Conservation (phyloP, 176 grass and related monocot species). For the Phragmites australis region DNA sequence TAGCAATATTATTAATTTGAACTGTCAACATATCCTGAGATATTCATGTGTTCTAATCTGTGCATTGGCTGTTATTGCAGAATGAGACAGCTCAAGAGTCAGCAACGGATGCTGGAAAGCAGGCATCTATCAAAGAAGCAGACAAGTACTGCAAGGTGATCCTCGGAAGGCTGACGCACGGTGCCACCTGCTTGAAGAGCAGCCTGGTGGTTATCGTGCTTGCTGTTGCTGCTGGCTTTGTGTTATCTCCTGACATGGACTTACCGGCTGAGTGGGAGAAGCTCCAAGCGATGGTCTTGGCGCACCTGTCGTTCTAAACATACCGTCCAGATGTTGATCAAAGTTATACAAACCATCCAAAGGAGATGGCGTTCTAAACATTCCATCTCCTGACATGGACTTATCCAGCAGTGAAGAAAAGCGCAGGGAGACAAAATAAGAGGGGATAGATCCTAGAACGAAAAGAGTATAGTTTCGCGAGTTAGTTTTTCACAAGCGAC, state of each 20-base stretch:
- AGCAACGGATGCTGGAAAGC: constrained; percentile 45
- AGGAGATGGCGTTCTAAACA: constrained; percentile 28
- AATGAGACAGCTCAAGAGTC: constrained; percentile 62
- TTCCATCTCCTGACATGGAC: too few species aligned
- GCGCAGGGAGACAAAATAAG: constrained; percentile 36
- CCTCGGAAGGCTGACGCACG: constrained; percentile 57
- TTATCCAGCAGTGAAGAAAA: constrained; percentile 34
- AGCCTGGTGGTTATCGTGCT: constrained; percentile 51
- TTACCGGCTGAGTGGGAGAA: constrained; percentile 55
- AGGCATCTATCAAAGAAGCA: constrained; percentile 66
- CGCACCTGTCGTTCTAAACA: constrained; percentile 56
- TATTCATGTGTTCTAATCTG: neutral
- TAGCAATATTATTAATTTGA: neutral
- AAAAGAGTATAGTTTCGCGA: constrained; percentile 31
- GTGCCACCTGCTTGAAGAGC: constrained; percentile 65
- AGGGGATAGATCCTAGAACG: constrained; percentile 46
- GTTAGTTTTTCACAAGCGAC: constrained; percentile 32
- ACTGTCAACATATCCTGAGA: neutral
- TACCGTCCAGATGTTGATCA: constrained; percentile 16
- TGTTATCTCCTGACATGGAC: constrained; percentile 53
- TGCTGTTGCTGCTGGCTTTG: constrained; percentile 41
- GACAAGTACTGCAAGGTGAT: constrained; percentile 91
- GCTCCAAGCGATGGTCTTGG: constrained; percentile 47
- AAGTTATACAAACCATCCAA: constrained; percentile 40
- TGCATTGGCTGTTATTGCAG: constrained; percentile 42